Percentiles rank a stretch among this genome's conserved stretches.
Evolutionary conservation across 257 asterid species (phyloP).

Genomic region (Solanum lycopersicoides): DNA sequence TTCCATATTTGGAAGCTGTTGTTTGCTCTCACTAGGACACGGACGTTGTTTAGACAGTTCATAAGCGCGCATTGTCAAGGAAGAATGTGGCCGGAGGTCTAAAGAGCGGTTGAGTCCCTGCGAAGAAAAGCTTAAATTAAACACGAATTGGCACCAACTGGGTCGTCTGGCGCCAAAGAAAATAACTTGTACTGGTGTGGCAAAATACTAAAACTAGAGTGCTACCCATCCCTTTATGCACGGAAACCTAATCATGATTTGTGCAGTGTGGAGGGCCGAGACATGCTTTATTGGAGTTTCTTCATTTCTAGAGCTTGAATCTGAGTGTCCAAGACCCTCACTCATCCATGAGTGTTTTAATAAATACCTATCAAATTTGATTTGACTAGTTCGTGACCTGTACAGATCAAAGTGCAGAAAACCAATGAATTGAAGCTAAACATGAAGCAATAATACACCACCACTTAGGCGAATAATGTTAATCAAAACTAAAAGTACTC

Average conservation of each 20-base stretch:
- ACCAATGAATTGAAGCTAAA: neutral
- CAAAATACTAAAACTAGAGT: neutral
- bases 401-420: neutral
- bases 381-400: neutral
- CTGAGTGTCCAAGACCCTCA: neutral
- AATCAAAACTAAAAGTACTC: neutral
- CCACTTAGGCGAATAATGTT: neutral
- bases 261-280: neutral
- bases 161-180: neutral
- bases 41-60: neutral
- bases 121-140: neutral
- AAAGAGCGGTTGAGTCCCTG: neutral
- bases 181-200: neutral
- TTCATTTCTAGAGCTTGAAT: neutral
- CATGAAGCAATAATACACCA: neutral
- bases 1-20: conserved; percentile 20
- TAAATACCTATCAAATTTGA: neutral
- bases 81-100: neutral
- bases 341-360: neutral
- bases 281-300: neutral
- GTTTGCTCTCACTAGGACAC: neutral
- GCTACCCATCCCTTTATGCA: neutral
- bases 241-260: neutral
- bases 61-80: neutral
- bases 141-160: neutral